phyloP scores from a whole-genome alignment of 2,329 filamentous ascomycete genomes.

The Tolypocladium guangdongense region DNA sequence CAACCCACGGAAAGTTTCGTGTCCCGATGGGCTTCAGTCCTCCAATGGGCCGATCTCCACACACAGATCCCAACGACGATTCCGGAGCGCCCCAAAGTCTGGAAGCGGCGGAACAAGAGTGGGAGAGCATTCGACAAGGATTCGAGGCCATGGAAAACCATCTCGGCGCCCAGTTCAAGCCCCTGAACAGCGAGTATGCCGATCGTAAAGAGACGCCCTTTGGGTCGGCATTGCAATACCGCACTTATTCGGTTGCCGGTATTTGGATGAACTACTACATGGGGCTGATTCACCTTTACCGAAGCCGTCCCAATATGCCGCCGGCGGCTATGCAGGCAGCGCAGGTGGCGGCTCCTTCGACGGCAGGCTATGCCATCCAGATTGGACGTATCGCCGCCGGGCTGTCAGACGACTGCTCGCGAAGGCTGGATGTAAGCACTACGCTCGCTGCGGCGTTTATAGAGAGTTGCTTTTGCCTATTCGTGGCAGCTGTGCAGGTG shows the following conservation, averaged over 20 bases:
- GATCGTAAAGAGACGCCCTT: constrained; percentile 61
- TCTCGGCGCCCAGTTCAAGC: constrained; percentile 66
- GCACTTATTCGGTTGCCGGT: constrained; percentile 76
- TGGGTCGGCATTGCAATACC: constrained; percentile 69
- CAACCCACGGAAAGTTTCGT: constrained; percentile 36
- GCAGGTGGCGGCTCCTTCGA: constrained; percentile 62
- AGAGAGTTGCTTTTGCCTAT: constrained; percentile 71
- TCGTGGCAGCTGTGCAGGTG: constrained; percentile 73
- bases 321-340: constrained; percentile 83
- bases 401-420: constrained; percentile 43
- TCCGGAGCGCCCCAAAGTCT: constrained; percentile 53
- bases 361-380: constrained; percentile 57
- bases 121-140: constrained; percentile 61
- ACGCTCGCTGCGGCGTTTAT: constrained; percentile 70
- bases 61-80: constrained; percentile 35
- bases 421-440: constrained; percentile 55
- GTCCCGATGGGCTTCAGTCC: constrained; percentile 45
- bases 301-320: constrained; percentile 82
- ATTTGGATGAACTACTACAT: constrained; percentile 85
- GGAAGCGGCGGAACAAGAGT: constrained; percentile 63
- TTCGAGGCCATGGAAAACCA: constrained; percentile 56
- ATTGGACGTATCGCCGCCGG: constrained; percentile 76
- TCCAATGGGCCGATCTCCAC: constrained; percentile 31
- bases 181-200: constrained; percentile 57
- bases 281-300: constrained; percentile 69